These are phyloP conservation scores for Cenchrus purpureus DNA, from an alignment of 176 grass and related monocot species.

Conservation along the genomic window DNA sequence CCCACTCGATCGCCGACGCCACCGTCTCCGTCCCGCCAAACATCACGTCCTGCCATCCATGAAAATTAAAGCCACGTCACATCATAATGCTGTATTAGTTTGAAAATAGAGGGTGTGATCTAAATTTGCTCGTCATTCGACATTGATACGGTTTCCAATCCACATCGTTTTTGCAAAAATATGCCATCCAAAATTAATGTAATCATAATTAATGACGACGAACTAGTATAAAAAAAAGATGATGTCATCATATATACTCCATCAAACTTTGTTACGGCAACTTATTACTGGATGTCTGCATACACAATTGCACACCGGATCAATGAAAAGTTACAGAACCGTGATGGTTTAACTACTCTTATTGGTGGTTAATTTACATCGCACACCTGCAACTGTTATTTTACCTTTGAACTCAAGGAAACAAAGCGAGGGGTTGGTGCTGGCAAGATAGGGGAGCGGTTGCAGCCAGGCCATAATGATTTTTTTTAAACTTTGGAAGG, in stretches of 20 bases:
- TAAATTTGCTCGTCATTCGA: too few relatives aligned
- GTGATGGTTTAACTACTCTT: background rate
- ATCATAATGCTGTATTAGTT: too few relatives aligned
- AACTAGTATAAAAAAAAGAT: too few relatives aligned
- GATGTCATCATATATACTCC: too few relatives aligned
- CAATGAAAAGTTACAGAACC: background rate
- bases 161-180: too few relatives aligned
- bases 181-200: too few relatives aligned
- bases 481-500: background rate
- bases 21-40: constrained; percentile 98
- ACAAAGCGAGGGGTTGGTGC: constrained; percentile 4
- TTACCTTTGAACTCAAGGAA: constrained; percentile 31
- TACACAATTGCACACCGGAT: too few relatives aligned
- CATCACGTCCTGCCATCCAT: constrained; percentile 78
- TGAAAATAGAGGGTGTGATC: too few relatives aligned
- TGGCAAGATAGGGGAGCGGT: background rate
- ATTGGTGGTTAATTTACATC: background rate
- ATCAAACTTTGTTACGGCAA: too few relatives aligned
- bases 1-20: constrained; percentile 92
- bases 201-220: too few relatives aligned
- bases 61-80: background rate
- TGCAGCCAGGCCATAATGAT: background rate
- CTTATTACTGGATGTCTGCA: too few relatives aligned
- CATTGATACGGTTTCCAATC: too few relatives aligned
- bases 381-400: background rate